Evolutionary conservation across 768 basidiomycete species (phyloP).

Genomic region (Exsudoporus frostii): DNA sequence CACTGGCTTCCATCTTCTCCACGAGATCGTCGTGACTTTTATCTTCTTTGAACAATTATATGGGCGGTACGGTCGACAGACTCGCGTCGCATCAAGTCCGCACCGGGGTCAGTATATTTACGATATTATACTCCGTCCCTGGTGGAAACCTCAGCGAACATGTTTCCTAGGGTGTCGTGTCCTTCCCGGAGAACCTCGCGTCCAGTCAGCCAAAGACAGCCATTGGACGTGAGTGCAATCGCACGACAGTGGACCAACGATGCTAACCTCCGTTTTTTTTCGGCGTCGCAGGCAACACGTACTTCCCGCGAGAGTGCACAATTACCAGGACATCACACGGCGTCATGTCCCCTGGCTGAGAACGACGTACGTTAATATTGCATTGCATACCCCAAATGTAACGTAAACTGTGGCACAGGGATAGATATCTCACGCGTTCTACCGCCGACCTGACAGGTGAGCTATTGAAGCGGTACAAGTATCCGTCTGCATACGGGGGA

Average conservation of each 20-base stretch:
- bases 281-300: not conserved
- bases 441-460: conserved; percentile 12
- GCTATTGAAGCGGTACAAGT: conserved; percentile 12
- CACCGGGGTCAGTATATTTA: not conserved
- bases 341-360: not conserved
- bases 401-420: not conserved
- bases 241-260: too few species aligned
- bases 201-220: not conserved
- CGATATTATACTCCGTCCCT: not conserved
- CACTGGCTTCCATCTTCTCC: conserved; percentile 19
- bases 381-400: not conserved
- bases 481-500: conserved; percentile 23
- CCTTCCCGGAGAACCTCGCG: not conserved
- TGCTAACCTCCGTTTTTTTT: not conserved
- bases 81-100: not conserved
- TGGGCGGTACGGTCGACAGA: not conserved
- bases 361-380: conserved; percentile 4
- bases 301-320: not conserved
- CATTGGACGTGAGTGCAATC: conserved; percentile 1
- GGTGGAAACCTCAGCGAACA: not conserved
- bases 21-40: conserved; percentile 17
- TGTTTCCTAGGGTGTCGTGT: not conserved
- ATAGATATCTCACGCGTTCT: not conserved
- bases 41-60: conserved; percentile 8
- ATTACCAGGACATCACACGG: not conserved